Conservation (phyloP, 225 moss, liverwort and hornwort species). For the Asterella californica region DNA sequence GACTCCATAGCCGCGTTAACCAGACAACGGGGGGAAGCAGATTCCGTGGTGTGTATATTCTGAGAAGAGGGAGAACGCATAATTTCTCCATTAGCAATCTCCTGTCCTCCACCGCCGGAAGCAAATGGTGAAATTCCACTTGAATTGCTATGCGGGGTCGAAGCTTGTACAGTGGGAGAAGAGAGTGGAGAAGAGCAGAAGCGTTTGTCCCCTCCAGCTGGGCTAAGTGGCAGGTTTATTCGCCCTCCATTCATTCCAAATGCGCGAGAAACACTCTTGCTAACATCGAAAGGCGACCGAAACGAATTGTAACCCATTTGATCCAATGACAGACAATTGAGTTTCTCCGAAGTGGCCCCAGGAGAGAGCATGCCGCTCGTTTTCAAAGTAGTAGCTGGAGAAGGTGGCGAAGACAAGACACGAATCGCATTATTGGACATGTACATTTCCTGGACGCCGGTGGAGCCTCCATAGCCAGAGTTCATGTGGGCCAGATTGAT, state of each 20-base stretch:
- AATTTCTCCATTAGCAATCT: conserved; percentile 22
- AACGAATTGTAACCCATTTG: conserved; percentile 29
- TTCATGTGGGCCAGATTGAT: conserved; percentile 45
- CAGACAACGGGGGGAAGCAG: conserved; percentile 36
- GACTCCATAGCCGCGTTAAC: conserved; percentile 26
- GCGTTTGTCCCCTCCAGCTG: conserved; percentile 29
- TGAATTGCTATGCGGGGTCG: conserved; percentile 11
- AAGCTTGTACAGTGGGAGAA: conserved; percentile 35
- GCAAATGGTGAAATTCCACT: conserved; percentile 24
- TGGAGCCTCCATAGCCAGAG: conserved; percentile 30
- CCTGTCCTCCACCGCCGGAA: conserved; percentile 13
- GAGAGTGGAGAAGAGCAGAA: conserved; percentile 43
- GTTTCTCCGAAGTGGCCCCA: conserved; percentile 50
- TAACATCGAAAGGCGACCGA: conserved; percentile 28
- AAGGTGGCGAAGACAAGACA: conserved; percentile 35
- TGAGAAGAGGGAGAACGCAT: conserved; percentile 37
- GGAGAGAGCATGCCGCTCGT: conserved; percentile 42
- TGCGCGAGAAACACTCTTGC: conserved; percentile 20
- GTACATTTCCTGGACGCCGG: conserved; percentile 32
- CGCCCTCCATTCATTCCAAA: conserved; percentile 27
- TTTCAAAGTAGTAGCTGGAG: conserved; percentile 28
- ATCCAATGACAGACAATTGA: conserved; percentile 49
- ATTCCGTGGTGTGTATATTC: conserved; percentile 27
- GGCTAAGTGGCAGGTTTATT: conserved; percentile 17
- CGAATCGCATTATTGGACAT: conserved; percentile 37